These are phyloP conservation scores for Sordariomycetes sp. DNA, from an alignment of 2,329 filamentous ascomycete genomes.

Conservation along the genomic window DNA sequence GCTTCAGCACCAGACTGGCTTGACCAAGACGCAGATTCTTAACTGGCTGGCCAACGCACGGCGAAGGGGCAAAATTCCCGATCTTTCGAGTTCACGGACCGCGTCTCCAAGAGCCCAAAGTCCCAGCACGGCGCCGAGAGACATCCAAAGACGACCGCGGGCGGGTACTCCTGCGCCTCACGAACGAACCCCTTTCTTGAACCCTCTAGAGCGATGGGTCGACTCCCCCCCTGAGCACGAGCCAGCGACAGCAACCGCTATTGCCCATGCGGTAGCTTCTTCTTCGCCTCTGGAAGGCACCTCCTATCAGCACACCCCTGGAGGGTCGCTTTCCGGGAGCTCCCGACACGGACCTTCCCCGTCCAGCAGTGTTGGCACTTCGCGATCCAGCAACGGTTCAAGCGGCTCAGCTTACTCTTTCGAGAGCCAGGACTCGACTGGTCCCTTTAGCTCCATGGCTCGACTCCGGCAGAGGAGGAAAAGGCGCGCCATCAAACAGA, in stretches of 20 bases:
- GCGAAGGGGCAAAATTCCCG: constrained; percentile 64
- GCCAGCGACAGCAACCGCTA: constrained; percentile 16
- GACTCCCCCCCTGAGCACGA: constrained; percentile 21
- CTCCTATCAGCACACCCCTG: background rate
- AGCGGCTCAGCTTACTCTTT: constrained; percentile 41
- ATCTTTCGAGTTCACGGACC: constrained; percentile 31
- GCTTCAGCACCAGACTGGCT: constrained; percentile 62
- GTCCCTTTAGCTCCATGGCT: constrained; percentile 27
- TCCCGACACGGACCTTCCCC: constrained; percentile 35
- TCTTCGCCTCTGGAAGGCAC: constrained; percentile 2
- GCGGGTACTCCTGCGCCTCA: constrained; percentile 22
- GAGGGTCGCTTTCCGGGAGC: background rate
- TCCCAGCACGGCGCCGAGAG: constrained; percentile 28
- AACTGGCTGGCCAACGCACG: constrained; percentile 88
- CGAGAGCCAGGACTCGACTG: constrained; percentile 37
- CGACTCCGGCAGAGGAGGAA: constrained; percentile 27
- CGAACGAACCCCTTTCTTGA: background rate
- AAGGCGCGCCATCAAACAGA: constrained; percentile 1
- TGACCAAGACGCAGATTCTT: constrained; percentile 69
- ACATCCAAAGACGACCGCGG: constrained; percentile 38
- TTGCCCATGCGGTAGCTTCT: constrained; percentile 16
- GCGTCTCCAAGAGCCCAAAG: constrained; percentile 44
- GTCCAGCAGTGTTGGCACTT: constrained; percentile 43
- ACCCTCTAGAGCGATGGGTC: constrained; percentile 14
- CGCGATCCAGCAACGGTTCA: constrained; percentile 41